These are phyloP conservation scores for Pseudogymnoascus pannorum DNA, from an alignment of 2,329 filamentous ascomycete species.

Conservation along the genomic window DNA sequence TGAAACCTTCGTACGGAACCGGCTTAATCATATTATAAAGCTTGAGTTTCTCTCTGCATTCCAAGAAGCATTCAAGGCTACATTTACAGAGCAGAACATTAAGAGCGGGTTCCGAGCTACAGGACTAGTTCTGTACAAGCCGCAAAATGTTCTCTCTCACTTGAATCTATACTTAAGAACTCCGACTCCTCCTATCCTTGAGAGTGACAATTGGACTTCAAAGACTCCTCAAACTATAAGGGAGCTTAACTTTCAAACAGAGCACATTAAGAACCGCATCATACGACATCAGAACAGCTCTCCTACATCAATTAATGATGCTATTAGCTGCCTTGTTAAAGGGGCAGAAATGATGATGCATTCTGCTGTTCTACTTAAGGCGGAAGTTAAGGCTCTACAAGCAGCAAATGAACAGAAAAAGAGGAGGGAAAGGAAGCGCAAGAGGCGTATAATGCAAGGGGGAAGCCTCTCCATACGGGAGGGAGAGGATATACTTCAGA, in stretches of 20 bases:
- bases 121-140: conserved; percentile 26
- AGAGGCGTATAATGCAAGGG: background rate
- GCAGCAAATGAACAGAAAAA: background rate
- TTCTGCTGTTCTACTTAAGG: background rate
- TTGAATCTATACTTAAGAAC: conserved; percentile 12
- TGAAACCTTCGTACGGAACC: too few species aligned
- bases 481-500: background rate
- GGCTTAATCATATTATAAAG: too few species aligned
- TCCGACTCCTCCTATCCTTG: too few species aligned
- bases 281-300: conserved; percentile 13
- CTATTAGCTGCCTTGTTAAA: conserved; percentile 16
- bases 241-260: conserved; percentile 11
- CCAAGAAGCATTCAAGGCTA: conserved; percentile 17
- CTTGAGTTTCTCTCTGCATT: conserved; percentile 22
- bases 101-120: conserved; percentile 23
- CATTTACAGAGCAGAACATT: conserved; percentile 26
- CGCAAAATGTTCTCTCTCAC: conserved; percentile 25
- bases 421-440: background rate
- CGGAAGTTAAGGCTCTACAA: background rate
- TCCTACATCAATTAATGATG: conserved; percentile 12
- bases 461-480: background rate
- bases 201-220: conserved; percentile 1
- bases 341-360: conserved; percentile 13
- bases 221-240: conserved; percentile 15
- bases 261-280: conserved; percentile 14